phyloP scores from a whole-genome alignment of 306 rosid species.

The Lablab purpureus region DNA sequence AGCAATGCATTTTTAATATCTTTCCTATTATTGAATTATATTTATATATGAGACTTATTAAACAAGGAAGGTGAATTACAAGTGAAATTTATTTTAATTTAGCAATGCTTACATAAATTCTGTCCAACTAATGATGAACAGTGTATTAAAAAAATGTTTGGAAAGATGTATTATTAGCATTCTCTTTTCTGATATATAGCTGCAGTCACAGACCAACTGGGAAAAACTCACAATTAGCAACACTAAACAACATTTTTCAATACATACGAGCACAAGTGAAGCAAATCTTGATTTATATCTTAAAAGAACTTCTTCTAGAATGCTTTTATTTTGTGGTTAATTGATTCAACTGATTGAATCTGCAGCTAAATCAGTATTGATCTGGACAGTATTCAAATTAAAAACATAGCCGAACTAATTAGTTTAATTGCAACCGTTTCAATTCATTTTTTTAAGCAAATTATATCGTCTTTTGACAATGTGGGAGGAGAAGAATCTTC shows the following conservation, averaged over 20 bases:
- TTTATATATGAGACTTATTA: not conserved
- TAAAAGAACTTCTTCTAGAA: not conserved
- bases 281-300: not conserved
- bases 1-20: not conserved
- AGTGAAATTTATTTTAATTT: not conserved
- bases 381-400: not conserved
- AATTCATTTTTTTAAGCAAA: not conserved
- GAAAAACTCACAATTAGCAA: not conserved
- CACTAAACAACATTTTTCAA: not conserved
- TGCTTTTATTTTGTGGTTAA: too few species aligned
- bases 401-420: not conserved
- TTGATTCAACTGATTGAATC: not conserved
- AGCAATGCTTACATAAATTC: not conserved
- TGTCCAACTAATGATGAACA: not conserved
- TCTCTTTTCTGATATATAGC: not conserved
- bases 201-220: not conserved
- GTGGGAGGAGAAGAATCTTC: conserved; percentile 18
- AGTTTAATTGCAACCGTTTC: not conserved
- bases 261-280: not conserved
- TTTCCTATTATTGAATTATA: not conserved
- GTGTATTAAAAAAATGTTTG: not conserved
- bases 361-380: not conserved
- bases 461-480: conserved; percentile 1
- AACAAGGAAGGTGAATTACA: not conserved
- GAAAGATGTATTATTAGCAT: not conserved